These are phyloP conservation scores for Myriosclerotinia curreyana DNA, from an alignment of 2,329 filamentous ascomycete species.

Conservation along the genomic window DNA sequence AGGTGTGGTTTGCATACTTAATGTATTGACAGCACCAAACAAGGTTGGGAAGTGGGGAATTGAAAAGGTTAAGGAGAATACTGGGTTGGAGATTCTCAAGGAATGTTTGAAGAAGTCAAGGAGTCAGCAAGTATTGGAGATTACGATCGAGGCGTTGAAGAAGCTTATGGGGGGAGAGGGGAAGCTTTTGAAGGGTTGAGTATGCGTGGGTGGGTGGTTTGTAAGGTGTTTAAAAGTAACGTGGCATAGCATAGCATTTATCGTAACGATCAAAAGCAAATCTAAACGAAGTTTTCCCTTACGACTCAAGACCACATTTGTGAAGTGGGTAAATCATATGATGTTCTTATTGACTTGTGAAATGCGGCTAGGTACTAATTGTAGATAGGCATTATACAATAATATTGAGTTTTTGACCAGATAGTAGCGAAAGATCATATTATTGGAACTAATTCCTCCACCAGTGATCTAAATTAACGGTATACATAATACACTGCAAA, in stretches of 20 bases:
- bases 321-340: too few relatives aligned
- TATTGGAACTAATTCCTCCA: too few relatives aligned
- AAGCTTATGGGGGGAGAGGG: conserved; percentile 29
- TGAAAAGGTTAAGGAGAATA: conserved; percentile 58
- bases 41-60: conserved; percentile 60
- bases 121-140: conserved; percentile 65
- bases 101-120: conserved; percentile 66
- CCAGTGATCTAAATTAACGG: too few relatives aligned
- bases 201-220: background rate
- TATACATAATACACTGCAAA: too few relatives aligned
- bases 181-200: conserved; percentile 10
- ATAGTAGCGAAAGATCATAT: too few relatives aligned
- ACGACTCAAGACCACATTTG: too few relatives aligned
- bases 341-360: too few relatives aligned
- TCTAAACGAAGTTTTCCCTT: too few relatives aligned
- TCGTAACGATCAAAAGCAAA: background rate
- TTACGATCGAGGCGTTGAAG: conserved; percentile 72
- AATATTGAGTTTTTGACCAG: background rate
- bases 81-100: conserved; percentile 66
- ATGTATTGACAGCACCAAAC: conserved; percentile 66
- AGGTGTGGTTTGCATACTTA: conserved; percentile 72
- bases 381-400: too few relatives aligned
- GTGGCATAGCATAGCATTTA: background rate
- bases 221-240: background rate
- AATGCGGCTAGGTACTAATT: background rate